phyloP scores from a whole-genome alignment of 2,329 filamentous ascomycete species.

The Paradendryphiella salina region DNA sequence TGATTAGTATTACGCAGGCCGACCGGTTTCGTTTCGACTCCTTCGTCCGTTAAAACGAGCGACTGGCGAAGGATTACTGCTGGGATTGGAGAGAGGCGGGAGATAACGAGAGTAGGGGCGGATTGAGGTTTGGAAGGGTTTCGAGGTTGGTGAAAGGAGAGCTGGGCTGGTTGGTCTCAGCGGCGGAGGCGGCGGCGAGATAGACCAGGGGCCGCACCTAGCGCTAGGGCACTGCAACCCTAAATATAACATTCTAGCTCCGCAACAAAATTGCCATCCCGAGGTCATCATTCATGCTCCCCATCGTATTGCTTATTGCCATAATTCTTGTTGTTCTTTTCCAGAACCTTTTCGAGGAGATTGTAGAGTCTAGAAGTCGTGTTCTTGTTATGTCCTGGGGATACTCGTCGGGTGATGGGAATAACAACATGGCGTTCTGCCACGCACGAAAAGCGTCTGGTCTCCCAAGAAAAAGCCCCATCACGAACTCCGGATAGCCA shows the following conservation, averaged over 20 bases:
- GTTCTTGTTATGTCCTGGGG: too few species aligned
- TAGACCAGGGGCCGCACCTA: conserved; percentile 6
- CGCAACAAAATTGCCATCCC: conserved; percentile 11
- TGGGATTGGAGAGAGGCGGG: background rate
- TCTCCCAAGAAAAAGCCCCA: background rate
- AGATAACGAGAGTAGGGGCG: conserved; percentile 12
- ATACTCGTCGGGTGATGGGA: background rate
- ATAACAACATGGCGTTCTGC: background rate
- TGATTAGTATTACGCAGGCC: conserved; percentile 15
- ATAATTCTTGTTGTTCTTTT: background rate
- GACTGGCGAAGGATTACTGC: conserved; percentile 38
- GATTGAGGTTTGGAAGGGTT: background rate
- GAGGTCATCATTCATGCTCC: conserved; percentile 2
- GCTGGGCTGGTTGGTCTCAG: conserved; percentile 10
- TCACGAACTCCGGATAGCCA: background rate
- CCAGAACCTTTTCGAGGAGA: background rate
- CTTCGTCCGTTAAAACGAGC: conserved; percentile 40
- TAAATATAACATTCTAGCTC: conserved; percentile 16
- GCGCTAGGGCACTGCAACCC: conserved; percentile 8
- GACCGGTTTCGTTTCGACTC: conserved; percentile 13
- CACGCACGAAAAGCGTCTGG: background rate
- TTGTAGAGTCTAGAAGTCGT: too few species aligned
- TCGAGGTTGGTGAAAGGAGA: conserved; percentile 20
- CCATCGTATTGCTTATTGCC: background rate
- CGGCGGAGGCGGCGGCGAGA: conserved; percentile 7